Evolutionary conservation across 345 rosid genomes (phyloP).

Genomic region (Microthlaspi erraticum): DNA sequence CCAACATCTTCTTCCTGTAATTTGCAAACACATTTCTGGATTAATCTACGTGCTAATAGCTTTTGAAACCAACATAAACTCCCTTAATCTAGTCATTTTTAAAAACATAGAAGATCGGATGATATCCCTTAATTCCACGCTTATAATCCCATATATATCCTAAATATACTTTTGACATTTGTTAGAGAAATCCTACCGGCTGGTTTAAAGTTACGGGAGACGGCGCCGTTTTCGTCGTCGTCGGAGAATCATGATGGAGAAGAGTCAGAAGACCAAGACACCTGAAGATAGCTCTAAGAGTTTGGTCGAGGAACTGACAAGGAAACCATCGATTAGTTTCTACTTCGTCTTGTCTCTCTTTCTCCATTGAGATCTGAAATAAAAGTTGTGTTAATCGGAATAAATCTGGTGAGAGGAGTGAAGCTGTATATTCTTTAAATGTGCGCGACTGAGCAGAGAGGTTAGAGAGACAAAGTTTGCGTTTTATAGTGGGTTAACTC

Average conservation of each 20-base stretch:
- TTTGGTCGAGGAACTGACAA: conserved; percentile 24
- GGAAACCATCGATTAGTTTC: conserved; percentile 23
- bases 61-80: neutral
- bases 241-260: conserved; percentile 22
- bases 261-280: conserved; percentile 32
- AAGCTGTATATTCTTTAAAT: conserved; percentile 3
- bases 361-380: conserved; percentile 32
- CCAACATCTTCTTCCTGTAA: conserved; percentile 26
- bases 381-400: neutral
- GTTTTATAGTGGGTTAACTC: conserved; percentile 38
- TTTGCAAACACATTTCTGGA: neutral
- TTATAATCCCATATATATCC: neutral
- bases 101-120: too few species aligned
- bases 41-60: neutral
- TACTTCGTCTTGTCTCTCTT: conserved; percentile 20
- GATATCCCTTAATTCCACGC: too few species aligned
- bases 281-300: conserved; percentile 27
- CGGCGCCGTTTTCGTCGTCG: neutral
- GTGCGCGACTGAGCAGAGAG: conserved; percentile 6
- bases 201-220: neutral
- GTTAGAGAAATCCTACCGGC: conserved; percentile 22
- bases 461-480: conserved; percentile 8
- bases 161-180: neutral
- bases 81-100: neutral
- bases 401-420: conserved; percentile 21